Conservation (phyloP, 306 rosid genomes). For the Herpetospermum pedunculosum region DNA sequence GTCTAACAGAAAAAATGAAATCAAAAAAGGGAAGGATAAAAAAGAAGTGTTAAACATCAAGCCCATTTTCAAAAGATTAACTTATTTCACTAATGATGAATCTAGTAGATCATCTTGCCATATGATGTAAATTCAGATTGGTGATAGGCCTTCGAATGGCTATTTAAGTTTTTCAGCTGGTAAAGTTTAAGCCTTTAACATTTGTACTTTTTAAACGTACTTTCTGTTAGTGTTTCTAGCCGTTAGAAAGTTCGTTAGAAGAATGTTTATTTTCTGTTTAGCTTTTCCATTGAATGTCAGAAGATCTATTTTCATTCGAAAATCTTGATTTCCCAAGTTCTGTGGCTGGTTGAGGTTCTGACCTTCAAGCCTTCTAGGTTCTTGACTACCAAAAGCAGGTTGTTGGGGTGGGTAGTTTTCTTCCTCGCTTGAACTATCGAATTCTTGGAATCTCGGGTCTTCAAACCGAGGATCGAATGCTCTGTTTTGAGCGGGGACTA, state of each 20-base stretch:
- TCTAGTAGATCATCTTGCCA: not conserved
- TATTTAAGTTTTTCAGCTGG: not conserved
- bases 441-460: too few relatives aligned
- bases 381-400: too few relatives aligned
- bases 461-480: too few relatives aligned
- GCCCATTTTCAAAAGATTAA: not conserved
- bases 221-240: not conserved
- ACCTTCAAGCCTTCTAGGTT: too few relatives aligned
- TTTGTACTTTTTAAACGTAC: not conserved
- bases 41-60: not conserved
- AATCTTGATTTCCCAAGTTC: not conserved
- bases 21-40: not conserved
- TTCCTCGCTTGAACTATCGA: too few relatives aligned
- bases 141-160: not conserved
- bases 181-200: not conserved
- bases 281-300: not conserved
- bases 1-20: slow-evolving; percentile 22
- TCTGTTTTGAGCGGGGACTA: too few relatives aligned
- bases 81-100: not conserved
- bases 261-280: not conserved
- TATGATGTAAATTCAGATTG: not conserved
- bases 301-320: not conserved
- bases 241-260: not conserved
- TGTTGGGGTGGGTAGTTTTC: too few relatives aligned
- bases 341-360: not conserved